Conservation (phyloP, 768 basidiomycete species). For the Psilocybe sp. region DNA sequence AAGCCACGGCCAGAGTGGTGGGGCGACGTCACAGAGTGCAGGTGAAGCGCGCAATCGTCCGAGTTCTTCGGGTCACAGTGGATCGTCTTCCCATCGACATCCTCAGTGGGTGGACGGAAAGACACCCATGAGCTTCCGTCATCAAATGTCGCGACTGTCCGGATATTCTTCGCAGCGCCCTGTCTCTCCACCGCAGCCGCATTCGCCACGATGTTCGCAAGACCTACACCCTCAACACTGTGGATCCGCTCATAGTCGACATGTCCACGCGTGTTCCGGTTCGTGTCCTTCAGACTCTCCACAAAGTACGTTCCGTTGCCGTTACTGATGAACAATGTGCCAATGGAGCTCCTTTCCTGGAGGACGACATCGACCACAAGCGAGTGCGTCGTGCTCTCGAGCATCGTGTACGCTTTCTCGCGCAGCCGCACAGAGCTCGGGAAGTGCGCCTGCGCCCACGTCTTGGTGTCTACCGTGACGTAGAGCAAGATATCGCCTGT, state of each 20-base stretch:
- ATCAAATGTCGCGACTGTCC: conserved; percentile 84
- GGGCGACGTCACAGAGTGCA: conserved; percentile 88
- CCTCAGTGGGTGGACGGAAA: conserved; percentile 54
- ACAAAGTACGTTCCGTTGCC: conserved; percentile 96
- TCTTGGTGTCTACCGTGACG: conserved; percentile 78
- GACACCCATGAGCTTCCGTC: conserved; percentile 81
- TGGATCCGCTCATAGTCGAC: conserved; percentile 92
- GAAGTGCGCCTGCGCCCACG: conserved; percentile 89
- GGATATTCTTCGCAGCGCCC: conserved; percentile 66
- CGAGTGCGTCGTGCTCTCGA: conserved; percentile 91
- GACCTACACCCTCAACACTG: conserved; percentile 85
- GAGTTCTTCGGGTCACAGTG: conserved; percentile 56
- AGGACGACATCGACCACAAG: conserved; percentile 92
- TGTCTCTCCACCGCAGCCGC: conserved; percentile 79
- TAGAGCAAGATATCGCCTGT: conserved; percentile 81
- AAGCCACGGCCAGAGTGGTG: conserved; percentile 95
- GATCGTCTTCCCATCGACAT: conserved; percentile 59
- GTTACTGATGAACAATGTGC: conserved; percentile 94
- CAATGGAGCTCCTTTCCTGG: conserved; percentile 61
- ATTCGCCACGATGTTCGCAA: conserved; percentile 87
- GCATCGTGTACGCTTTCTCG: conserved; percentile 94
- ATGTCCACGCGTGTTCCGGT: conserved; percentile 82
- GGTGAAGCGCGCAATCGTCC: conserved; percentile 76
- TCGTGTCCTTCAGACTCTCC: conserved; percentile 87
- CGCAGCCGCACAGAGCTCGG: conserved; percentile 76